These are phyloP conservation scores for Misopates orontium DNA, from an alignment of 257 asterid species.

Conservation along the genomic window DNA sequence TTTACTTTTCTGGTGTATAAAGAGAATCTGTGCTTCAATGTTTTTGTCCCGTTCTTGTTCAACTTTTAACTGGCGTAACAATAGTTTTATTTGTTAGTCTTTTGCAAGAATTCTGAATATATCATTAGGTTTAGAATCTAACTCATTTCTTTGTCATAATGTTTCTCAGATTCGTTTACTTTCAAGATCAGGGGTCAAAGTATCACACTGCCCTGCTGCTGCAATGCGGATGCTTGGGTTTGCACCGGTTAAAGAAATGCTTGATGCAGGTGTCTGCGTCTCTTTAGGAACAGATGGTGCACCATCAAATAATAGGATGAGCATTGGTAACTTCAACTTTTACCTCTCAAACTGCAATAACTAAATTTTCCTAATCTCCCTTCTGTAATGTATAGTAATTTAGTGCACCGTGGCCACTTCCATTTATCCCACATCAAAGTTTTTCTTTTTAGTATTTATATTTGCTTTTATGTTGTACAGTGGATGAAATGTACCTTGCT, in stretches of 20 bases:
- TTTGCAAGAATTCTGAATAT: background rate
- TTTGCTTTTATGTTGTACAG: slow-evolving; percentile 34
- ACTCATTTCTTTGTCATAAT: background rate
- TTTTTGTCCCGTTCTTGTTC: background rate
- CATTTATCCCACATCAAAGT: background rate
- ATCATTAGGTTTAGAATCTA: background rate
- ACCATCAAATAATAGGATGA: slow-evolving; percentile 83
- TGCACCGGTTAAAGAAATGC: slow-evolving; percentile 74
- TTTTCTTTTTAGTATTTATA: background rate
- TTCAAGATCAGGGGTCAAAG: slow-evolving; percentile 67
- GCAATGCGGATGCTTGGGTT: slow-evolving; percentile 89
- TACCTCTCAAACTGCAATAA: background rate
- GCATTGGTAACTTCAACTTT: slow-evolving; percentile 58
- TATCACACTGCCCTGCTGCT: slow-evolving; percentile 88
- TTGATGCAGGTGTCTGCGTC: slow-evolving; percentile 71
- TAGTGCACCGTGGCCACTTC: background rate
- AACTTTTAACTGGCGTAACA: background rate
- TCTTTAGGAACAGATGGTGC: slow-evolving; percentile 90
- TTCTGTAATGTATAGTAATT: background rate
- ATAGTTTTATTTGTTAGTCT: background rate
- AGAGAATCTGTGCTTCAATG: too few species aligned
- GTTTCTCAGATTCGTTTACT: slow-evolving; percentile 55
- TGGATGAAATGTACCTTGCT: slow-evolving; percentile 91
- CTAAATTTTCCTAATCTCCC: background rate
- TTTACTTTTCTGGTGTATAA: too few species aligned